Evolutionary conservation across 1,284 basidiomycete species (phyloP).

Genomic region (Cutaneotrichosporon sp.): DNA sequence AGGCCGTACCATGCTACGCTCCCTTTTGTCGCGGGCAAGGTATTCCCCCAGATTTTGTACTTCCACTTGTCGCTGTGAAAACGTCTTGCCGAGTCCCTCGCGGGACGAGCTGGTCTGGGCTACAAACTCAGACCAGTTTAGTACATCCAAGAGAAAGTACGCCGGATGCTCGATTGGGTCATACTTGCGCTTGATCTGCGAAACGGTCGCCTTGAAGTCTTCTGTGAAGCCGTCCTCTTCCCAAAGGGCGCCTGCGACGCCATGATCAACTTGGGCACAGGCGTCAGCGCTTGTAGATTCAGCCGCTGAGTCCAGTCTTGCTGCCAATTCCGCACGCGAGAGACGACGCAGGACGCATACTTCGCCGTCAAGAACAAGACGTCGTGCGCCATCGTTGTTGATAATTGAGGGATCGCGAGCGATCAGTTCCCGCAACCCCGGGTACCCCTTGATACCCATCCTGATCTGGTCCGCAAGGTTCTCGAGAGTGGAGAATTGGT

Average conservation of each 20-base stretch:
- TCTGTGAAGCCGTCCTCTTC: constrained; percentile 28
- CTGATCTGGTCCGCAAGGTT: constrained; percentile 15
- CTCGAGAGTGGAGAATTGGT: constrained; percentile 31
- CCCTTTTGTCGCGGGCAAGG: neutral
- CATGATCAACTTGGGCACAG: too few relatives aligned
- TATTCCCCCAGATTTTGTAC: constrained; percentile 1
- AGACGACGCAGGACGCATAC: constrained; percentile 34
- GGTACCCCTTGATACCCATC: constrained; percentile 10
- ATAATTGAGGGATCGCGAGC: constrained; percentile 10
- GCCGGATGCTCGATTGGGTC: constrained; percentile 24
- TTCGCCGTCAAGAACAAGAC: constrained; percentile 46
- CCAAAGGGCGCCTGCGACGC: constrained; percentile 17
- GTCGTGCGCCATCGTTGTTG: constrained; percentile 21
- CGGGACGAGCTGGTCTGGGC: neutral
- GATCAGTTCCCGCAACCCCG: constrained; percentile 17
- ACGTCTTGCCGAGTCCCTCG: neutral
- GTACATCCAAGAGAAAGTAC: constrained; percentile 41
- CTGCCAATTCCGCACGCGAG: neutral
- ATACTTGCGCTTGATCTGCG: constrained; percentile 26
- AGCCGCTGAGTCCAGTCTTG: neutral
- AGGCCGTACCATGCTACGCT: constrained; percentile 16
- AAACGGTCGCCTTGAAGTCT: constrained; percentile 40
- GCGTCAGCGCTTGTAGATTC: too few relatives aligned
- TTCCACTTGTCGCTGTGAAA: neutral
- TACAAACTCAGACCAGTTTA: constrained; percentile 30